These are phyloP conservation scores for Canna indica DNA, from an alignment of 176 grass and related monocot genomes.

Conservation along the genomic window DNA sequence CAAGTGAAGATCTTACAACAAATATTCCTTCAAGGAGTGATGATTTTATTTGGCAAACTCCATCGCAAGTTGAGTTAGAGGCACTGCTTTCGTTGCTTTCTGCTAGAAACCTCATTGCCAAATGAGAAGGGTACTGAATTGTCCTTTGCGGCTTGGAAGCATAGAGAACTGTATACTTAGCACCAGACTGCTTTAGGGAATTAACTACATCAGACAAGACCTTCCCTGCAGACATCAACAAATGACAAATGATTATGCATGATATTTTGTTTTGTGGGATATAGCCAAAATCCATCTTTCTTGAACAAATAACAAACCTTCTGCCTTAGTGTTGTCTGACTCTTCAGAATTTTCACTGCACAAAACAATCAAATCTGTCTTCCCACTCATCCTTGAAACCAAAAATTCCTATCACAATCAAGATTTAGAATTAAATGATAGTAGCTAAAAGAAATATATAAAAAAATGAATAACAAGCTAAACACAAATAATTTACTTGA, in stretches of 20 bases:
- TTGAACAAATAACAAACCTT: slow-evolving; percentile 42
- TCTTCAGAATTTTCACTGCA: slow-evolving; percentile 46
- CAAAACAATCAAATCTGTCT: slow-evolving; percentile 52
- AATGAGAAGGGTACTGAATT: slow-evolving; percentile 24
- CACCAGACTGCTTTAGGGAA: slow-evolving; percentile 35
- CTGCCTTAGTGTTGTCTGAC: slow-evolving; percentile 35
- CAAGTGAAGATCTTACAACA: slow-evolving; percentile 54
- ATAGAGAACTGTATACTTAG: slow-evolving; percentile 81
- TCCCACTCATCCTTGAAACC: slow-evolving; percentile 28
- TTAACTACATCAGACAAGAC: slow-evolving; percentile 51
- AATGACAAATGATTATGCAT: slow-evolving; percentile 1
- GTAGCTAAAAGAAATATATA: not conserved
- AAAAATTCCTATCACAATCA: slow-evolving; percentile 47
- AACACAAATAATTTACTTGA: slow-evolving; percentile 27
- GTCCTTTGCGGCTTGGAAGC: slow-evolving; percentile 47
- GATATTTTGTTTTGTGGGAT: slow-evolving; percentile 2
- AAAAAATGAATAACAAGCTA: not conserved
- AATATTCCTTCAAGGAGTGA: slow-evolving; percentile 81
- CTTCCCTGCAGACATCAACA: slow-evolving; percentile 42
- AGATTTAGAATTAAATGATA: not conserved
- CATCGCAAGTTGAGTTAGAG: slow-evolving; percentile 53
- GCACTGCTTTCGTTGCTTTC: slow-evolving; percentile 33
- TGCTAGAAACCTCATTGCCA: slow-evolving; percentile 57
- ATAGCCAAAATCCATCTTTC: slow-evolving; percentile 1
- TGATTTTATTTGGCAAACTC: slow-evolving; percentile 63